phyloP scores from a whole-genome alignment of 768 basidiomycete species.

The Boletus reticulatus region DNA sequence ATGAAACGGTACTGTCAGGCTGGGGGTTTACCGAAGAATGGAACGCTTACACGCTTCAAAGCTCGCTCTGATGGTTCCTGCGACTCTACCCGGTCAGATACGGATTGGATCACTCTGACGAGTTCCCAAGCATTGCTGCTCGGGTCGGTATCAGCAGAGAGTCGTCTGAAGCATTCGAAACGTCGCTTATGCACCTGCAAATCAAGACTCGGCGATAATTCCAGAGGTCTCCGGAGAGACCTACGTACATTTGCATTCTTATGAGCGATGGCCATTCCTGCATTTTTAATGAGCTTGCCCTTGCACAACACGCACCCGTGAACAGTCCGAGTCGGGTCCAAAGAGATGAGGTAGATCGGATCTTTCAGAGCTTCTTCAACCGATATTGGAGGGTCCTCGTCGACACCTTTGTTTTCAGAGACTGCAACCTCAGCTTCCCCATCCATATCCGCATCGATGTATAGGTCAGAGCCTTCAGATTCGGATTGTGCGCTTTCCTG shows the following conservation, averaged over 20 bases:
- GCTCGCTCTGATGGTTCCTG: conserved; percentile 53
- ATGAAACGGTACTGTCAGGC: conserved; percentile 1
- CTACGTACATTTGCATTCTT: conserved; percentile 60
- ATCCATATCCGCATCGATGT: conserved; percentile 18
- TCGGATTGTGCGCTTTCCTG: conserved; percentile 31
- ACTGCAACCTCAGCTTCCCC: conserved; percentile 27
- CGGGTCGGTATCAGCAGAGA: conserved; percentile 40
- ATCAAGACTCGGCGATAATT: background rate
- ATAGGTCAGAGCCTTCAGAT: conserved; percentile 14
- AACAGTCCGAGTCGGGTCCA: conserved; percentile 53
- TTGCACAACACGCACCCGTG: conserved; percentile 69
- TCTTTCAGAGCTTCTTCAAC: conserved; percentile 59
- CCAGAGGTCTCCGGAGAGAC: background rate
- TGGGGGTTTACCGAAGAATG: background rate
- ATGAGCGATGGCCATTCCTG: conserved; percentile 56
- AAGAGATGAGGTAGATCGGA: conserved; percentile 59
- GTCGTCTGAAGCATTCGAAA: conserved; percentile 46
- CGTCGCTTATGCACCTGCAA: conserved; percentile 64
- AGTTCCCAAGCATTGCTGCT: conserved; percentile 48
- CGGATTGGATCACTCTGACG: conserved; percentile 22
- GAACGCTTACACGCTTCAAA: conserved; percentile 54
- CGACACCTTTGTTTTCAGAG: conserved; percentile 21
- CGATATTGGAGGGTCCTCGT: conserved; percentile 45
- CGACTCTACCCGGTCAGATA: background rate
- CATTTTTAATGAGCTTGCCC: conserved; percentile 65